phyloP scores from a whole-genome alignment of 768 basidiomycete genomes.

The Tricholoma bakamatsutake region DNA sequence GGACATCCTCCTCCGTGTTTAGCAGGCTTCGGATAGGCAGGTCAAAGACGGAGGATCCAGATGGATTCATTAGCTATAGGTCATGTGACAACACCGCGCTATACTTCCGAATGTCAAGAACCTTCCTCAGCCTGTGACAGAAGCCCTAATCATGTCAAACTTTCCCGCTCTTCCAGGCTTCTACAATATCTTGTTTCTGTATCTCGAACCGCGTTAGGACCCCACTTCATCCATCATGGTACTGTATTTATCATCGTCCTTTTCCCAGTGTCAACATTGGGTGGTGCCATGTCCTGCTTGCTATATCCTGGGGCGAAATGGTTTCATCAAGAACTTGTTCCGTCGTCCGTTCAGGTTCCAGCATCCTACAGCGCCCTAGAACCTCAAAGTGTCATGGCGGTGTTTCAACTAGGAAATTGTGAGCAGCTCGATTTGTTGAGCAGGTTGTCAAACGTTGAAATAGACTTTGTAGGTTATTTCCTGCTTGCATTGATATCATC shows the following conservation, averaged over 20 bases:
- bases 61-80: no score
- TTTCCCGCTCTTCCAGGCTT: constrained; percentile 60
- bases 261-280: constrained; percentile 30
- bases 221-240: background rate
- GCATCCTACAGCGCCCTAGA: constrained; percentile 29
- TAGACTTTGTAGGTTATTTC: constrained; percentile 25
- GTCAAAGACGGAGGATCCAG: constrained; percentile 72
- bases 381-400: constrained; percentile 49
- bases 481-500: constrained; percentile 51
- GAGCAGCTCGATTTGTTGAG: constrained; percentile 9
- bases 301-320: constrained; percentile 54
- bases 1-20: background rate
- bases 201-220: constrained; percentile 55
- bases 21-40: constrained; percentile 43
- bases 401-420: constrained; percentile 70
- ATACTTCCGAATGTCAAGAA: no score
- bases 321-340: constrained; percentile 65
- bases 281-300: constrained; percentile 38
- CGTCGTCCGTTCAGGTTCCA: constrained; percentile 29
- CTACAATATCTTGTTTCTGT: constrained; percentile 57
- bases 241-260: background rate
- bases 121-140: no score
- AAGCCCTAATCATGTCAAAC: constrained; percentile 6
- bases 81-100: no score
- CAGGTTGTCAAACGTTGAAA: constrained; percentile 3